Evolutionary conservation across 1,139 yeast genomes (phyloP), one percentile per base, ranked within the genome.

Genomic region (Zygoascus hellenicus): DNA sequence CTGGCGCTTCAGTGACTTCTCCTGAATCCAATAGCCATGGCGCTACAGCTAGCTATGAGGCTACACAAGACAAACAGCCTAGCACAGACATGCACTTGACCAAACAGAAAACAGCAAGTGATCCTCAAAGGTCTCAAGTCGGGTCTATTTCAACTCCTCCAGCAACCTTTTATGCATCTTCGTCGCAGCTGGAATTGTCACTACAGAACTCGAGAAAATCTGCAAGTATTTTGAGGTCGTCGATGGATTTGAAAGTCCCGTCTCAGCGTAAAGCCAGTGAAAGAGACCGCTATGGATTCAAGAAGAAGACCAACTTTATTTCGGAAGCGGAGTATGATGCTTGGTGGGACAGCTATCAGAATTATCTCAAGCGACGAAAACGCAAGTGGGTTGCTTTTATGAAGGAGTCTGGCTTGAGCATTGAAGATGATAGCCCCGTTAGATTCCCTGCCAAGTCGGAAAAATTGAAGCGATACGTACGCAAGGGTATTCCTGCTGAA

Each of bases 401-500:
- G 73, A 74, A 71, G 47, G 81, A 78, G 53, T 78, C 78, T 57
- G 97, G 97, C 0, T 68, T 87, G n/a, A 57, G 63, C 2, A 59
- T 73, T 5, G 64, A 53, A 9, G 48, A 48, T 3, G 58, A 52
- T 19, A 48, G 45, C 9, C 54, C 74, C 59, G 33, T 66, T 1
- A 64, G 92, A 51, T 90, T 88, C 61, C 97, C 97, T 0, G 83
- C 96, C 0, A 78, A 77, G 51, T 83, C 92, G 9, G 95, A 85
- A 52, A 89, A 86, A 58, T 54, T 89, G 52, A 84, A 85, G 61
- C 77, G 95, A 52, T 81, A 87, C 61, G 78, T 92, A 11, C 75
- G 97, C 49, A 83, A 86, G 62, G 98, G 98, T 6, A 83, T 92
- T 9, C 97, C 98, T 0, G 90, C 96, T 0, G 96, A 88, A 62